Evolutionary conservation across 1,284 basidiomycete species (phyloP).

Genomic region (Phlebopus sp.): DNA sequence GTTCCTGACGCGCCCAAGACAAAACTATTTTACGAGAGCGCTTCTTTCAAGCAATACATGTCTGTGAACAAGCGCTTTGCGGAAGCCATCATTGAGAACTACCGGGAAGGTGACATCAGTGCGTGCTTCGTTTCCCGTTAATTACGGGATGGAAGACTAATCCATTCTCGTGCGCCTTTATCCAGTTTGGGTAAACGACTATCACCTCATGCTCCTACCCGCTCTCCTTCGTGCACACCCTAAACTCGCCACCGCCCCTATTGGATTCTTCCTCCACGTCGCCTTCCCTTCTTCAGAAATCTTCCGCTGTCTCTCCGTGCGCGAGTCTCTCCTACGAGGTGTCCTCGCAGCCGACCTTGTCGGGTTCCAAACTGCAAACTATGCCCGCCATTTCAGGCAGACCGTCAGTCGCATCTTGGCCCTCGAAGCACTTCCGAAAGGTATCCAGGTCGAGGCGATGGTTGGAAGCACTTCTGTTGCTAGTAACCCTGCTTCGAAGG

Average conservation of each 20-base stretch:
- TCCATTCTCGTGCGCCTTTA: not conserved
- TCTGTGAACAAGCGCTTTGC: conserved; percentile 85
- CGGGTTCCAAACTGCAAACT: conserved; percentile 86
- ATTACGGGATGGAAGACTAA: not conserved
- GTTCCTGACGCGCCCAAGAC: conserved; percentile 84
- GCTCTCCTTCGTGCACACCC: conserved; percentile 59
- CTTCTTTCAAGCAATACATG: conserved; percentile 74
- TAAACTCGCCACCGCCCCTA: conserved; percentile 58
- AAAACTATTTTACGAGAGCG: conserved; percentile 77
- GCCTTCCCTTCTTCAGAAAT: conserved; percentile 88
- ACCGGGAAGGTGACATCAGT: conserved; percentile 81
- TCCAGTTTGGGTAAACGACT: conserved; percentile 79
- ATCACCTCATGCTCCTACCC: conserved; percentile 84
- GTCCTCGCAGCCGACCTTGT: conserved; percentile 72
- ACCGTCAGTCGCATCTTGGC: conserved; percentile 81
- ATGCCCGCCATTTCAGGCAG: conserved; percentile 77
- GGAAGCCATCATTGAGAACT: conserved; percentile 68
- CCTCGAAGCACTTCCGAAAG: conserved; percentile 81
- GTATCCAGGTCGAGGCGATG: conserved; percentile 57
- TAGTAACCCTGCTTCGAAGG: not conserved
- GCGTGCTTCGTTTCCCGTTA: conserved; percentile 4
- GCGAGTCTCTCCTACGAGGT: conserved; percentile 65
- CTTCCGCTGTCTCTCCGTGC: conserved; percentile 77
- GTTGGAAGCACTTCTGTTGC: conserved; percentile 15
- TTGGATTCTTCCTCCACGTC: conserved; percentile 89